Evolutionary conservation across 1,139 yeast genomes (phyloP).

Genomic region (Tardiomyces blankii): DNA sequence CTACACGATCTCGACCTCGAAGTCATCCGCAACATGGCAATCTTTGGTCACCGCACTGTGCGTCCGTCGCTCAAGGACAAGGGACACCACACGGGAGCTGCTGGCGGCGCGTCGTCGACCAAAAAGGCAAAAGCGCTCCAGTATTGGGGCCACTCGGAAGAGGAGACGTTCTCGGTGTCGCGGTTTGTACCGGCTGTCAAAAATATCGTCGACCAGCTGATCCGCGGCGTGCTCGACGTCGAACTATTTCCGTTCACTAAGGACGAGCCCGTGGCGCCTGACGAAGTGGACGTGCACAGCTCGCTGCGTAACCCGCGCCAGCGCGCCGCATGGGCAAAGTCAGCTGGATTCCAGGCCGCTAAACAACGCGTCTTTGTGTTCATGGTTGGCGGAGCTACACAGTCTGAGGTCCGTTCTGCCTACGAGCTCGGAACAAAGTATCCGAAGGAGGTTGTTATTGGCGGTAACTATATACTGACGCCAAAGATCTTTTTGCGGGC

Average conservation of each 20-base stretch:
- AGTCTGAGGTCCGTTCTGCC: constrained; percentile 67
- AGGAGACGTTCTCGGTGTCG: constrained; percentile 27
- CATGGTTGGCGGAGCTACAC: constrained; percentile 81
- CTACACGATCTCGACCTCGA: constrained; percentile 48
- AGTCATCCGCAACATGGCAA: constrained; percentile 53
- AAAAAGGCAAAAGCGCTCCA: constrained; percentile 4
- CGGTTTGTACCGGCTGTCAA: constrained; percentile 67
- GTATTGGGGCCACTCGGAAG: constrained; percentile 7
- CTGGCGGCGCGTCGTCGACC: constrained; percentile 1
- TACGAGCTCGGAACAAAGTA: constrained; percentile 55
- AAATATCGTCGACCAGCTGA: constrained; percentile 40
- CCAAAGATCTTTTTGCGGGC: constrained; percentile 42
- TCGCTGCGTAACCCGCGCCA: constrained; percentile 65
- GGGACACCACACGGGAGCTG: constrained; percentile 1
- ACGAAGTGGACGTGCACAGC: constrained; percentile 28
- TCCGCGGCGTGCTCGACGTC: constrained; percentile 41
- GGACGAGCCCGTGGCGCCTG: constrained; percentile 57
- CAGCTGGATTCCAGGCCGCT: constrained; percentile 35
- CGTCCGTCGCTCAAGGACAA: constrained; percentile 26
- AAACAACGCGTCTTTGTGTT: constrained; percentile 69
- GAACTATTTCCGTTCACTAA: constrained; percentile 62
- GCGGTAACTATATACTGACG: constrained; percentile 67
- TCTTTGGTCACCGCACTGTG: constrained; percentile 55
- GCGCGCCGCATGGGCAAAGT: constrained; percentile 73
- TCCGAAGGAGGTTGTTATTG: constrained; percentile 64